Base-by-base conservation (phyloP, 352 stramenopile genomes). In the Phytophthora aleatoria region DNA sequence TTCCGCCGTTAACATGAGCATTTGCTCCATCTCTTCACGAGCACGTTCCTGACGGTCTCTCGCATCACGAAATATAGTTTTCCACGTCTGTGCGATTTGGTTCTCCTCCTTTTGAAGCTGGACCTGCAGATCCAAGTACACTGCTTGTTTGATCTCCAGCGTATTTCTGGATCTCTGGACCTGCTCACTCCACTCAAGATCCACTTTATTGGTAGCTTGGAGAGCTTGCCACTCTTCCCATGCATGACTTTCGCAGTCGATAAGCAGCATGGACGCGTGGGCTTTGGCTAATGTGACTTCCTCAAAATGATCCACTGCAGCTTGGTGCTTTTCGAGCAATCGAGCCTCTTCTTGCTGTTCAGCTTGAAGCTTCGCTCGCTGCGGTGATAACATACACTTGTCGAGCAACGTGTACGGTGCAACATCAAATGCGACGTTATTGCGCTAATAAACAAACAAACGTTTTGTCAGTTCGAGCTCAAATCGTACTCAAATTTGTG, bases 361-460 rank as follows among this genome's bases (percentile, higher is more conserved):
- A 8, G 50, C 38, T 2, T 53, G 45, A 3, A 69, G 39, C 24
- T 70, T 65, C 2, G 41, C 42, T 12, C 67, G 54, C 39, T 83
- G 63, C 9, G 76, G 78, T 5, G 38, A 33, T 3, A 90, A 38
- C 13, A 90, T 41, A 15, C 74, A 87, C 36, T 51, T 60, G 24
- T 84, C 76, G 0, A 88, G 31, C 2, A 86, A 24, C 3, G 57
- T 51, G 43, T 77, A 88, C 20, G 74, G 54, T 7, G 78, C 81
- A 8, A 90, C 60, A 47, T 90, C 81, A 7, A 90, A 81, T 3
- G 81, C 78, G 0, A 69, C 64, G 36, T 71, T 78, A 15, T 75
- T 64, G 57, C 83, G 69, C 70, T 82, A 30, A 28, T 20, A 52
- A 10, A 28, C 12, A 59, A 62, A 12, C 26, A 20, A 64, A 20